Evolutionary conservation across 2,329 filamentous ascomycete genomes (phyloP).

Genomic region (Fusarium sp.): DNA sequence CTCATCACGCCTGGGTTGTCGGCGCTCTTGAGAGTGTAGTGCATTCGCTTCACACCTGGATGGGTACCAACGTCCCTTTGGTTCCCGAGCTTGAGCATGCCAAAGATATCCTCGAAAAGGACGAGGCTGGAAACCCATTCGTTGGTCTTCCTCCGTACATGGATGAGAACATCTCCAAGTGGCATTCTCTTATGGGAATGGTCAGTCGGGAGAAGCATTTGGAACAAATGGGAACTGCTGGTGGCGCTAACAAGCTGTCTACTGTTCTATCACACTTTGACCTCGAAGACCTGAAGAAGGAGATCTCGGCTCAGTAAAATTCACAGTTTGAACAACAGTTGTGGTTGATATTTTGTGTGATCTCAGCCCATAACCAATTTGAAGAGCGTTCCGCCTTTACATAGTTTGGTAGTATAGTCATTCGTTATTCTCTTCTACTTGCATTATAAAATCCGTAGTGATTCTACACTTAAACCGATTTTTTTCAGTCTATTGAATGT

Average conservation of each 20-base stretch:
- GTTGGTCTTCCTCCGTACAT: constrained; percentile 14
- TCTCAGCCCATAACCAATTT: no score
- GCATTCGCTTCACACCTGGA: constrained; percentile 12
- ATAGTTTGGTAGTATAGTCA: no score
- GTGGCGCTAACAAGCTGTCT: not conserved
- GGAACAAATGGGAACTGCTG: not conserved
- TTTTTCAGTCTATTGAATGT: no score
- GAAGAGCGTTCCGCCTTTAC: no score
- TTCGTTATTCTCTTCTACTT: no score
- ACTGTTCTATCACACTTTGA: not conserved
- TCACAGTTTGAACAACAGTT: no score
- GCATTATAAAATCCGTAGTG: no score
- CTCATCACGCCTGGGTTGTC: constrained; percentile 18
- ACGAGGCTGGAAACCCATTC: not conserved
- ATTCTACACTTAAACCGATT: no score
- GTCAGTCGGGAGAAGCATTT: not conserved
- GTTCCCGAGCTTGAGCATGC: constrained; percentile 8
- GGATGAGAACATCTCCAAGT: constrained; percentile 4
- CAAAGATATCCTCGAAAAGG: not conserved
- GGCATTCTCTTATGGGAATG: constrained; percentile 5
- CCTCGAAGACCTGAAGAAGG: not conserved
- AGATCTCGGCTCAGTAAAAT: not conserved
- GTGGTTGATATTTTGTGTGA: no score
- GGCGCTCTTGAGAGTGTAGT: constrained; percentile 22
- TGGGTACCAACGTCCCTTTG: constrained; percentile 2